phyloP scores from a whole-genome alignment of 2,329 filamentous ascomycete species.

The Simplicillium aogashimaense region DNA sequence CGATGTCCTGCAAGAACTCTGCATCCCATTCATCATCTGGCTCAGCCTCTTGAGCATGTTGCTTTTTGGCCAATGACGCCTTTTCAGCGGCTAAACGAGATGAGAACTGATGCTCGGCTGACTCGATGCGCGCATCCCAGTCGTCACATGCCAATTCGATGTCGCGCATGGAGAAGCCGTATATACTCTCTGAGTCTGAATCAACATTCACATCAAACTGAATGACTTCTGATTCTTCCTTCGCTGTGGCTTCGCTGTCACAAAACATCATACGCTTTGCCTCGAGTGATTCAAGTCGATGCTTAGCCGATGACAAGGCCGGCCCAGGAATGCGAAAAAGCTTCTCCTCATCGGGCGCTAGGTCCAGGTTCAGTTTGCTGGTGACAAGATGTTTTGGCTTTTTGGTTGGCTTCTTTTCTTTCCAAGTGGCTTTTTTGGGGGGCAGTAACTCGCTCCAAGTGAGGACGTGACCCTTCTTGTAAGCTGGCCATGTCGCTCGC shows the following conservation, averaged over 20 bases:
- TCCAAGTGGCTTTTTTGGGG: conserved; percentile 66
- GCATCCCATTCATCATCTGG: conserved; percentile 54
- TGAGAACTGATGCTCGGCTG: conserved; percentile 29
- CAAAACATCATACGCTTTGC: conserved; percentile 37
- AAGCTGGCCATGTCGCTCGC: conserved; percentile 71
- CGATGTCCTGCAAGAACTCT: conserved; percentile 44
- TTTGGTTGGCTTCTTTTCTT: conserved; percentile 69
- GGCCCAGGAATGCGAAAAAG: conserved; percentile 67
- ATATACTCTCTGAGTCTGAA: conserved; percentile 55
- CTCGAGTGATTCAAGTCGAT: conserved; percentile 43
- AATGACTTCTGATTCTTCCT: conserved; percentile 22
- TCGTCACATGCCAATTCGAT: conserved; percentile 79
- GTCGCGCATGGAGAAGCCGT: conserved; percentile 68
- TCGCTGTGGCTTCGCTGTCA: conserved; percentile 24
- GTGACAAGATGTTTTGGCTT: conserved; percentile 74
- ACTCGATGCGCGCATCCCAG: conserved; percentile 59
- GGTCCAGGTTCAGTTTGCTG: conserved; percentile 79
- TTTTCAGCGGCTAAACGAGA: conserved; percentile 19
- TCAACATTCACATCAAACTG: conserved; percentile 39
- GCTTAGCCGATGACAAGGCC: conserved; percentile 39
- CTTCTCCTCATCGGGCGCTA: conserved; percentile 79
- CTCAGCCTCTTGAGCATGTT: conserved; percentile 22
- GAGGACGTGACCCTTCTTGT: conserved; percentile 63
- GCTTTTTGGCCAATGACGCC: conserved; percentile 19
- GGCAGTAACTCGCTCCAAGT: conserved; percentile 78